Base-by-base conservation (phyloP, 2,329 filamentous ascomycete genomes). In the Botryotinia convoluta region DNA sequence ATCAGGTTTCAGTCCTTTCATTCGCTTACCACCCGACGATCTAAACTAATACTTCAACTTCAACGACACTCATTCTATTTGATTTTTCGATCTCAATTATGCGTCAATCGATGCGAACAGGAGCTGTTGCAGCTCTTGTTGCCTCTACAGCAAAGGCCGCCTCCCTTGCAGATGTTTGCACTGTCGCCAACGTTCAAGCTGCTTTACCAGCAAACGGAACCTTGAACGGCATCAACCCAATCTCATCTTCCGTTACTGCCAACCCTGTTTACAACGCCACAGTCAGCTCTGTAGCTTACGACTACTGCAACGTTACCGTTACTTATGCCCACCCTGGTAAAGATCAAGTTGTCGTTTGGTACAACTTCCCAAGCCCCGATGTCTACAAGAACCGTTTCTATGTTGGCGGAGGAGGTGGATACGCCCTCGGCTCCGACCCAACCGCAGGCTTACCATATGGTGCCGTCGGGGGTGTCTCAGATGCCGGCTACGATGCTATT, bases 401-500 rank as follows among this genome's bases (percentile, higher is more conserved):
- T n/a, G 81, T 83, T 0, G 83, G 82, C 1, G 85, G 85, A 60
- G 85, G 85, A 16, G 85, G 84, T 68, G 85, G 85, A 5, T 83
- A 82, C 57, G 82, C 83, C 59, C 85, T 85, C 78, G 74, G 45
- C 2, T 42, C 59, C 2, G 74, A 78, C 35, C 79, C 85, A 2
- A 81, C 84, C 9, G 81, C 80, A 1, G 85, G 84, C 48, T 79
- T 86, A 62, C 78, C 80, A 12, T 84, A 85, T 68, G 85, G 85
- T 32, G 85, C 84, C 59, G 85, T 84, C 1, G 82, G 83, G 9
- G 86, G 85, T 45, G 79, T 82, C 42, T 87, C 86, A 0, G 84
- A 87, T 73, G 86, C 84, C 26, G 86, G 86, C 1, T 87, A 86
- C 74, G 86, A 85, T 42, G 79, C 81, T 39, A 87, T 87, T 77